A percentile compares a stretch with the other conserved stretches of the same genome.
Conservation (phyloP, 805 yeast genomes). For the Lachancea meyersii region DNA sequence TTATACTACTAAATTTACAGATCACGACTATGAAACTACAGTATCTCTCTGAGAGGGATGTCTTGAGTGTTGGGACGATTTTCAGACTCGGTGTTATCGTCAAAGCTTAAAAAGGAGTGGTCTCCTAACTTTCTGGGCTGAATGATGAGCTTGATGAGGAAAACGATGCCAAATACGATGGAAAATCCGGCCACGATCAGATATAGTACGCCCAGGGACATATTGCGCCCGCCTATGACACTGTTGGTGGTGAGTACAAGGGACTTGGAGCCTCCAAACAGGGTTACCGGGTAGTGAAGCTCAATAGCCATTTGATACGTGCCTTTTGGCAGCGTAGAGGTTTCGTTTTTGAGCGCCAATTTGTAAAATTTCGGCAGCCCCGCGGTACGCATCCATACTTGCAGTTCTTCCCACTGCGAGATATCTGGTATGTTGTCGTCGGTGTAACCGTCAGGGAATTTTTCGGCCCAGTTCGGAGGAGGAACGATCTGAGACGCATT, state of each 20-base stretch:
- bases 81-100: conserved; percentile 11
- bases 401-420: conserved; percentile 60
- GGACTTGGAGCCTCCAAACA: conserved; percentile 86
- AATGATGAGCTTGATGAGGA: conserved; percentile 73
- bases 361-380: conserved; percentile 87
- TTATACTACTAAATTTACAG: background rate
- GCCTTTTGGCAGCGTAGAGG: conserved; percentile 52
- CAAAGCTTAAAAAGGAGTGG: conserved; percentile 55
- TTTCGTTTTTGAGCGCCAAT: conserved; percentile 67
- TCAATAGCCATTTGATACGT: conserved; percentile 62
- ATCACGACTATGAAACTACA: conserved; percentile 7
- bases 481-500: conserved; percentile 59
- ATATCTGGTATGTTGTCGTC: conserved; percentile 64
- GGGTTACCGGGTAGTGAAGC: conserved; percentile 72
- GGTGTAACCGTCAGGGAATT: conserved; percentile 68
- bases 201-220: conserved; percentile 79
- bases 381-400: conserved; percentile 90
- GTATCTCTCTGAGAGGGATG: conserved; percentile 19
- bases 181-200: conserved; percentile 76
- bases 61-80: conserved; percentile 2
- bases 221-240: conserved; percentile 81
- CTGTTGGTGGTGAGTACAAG: conserved; percentile 75
- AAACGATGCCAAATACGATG: conserved; percentile 62
- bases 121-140: conserved; percentile 84
- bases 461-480: conserved; percentile 76